A percentile compares a stretch with the other conserved stretches of the same genome.
Conservation (phyloP, 2,329 filamentous ascomycete species). For the Ilyonectria sp. region DNA sequence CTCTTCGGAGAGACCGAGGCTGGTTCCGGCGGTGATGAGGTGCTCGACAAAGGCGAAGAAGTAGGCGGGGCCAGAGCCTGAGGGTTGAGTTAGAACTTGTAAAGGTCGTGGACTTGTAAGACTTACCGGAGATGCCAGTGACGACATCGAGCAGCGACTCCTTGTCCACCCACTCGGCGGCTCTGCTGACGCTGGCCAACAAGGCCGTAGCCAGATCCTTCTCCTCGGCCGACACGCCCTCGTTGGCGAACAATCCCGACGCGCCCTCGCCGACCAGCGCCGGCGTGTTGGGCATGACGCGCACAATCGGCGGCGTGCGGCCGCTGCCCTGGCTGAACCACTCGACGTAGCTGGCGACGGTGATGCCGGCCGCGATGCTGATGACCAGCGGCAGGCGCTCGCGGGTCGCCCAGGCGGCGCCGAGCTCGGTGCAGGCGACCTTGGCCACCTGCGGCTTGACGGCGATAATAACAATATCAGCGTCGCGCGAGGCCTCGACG, state of each 20-base stretch:
- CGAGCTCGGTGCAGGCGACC: constrained; percentile 63
- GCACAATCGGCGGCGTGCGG: constrained; percentile 60
- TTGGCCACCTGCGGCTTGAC: constrained; percentile 68
- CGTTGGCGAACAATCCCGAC: constrained; percentile 62
- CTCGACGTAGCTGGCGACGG: constrained; percentile 58
- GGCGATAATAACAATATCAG: constrained; percentile 64
- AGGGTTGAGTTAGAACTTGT: neutral
- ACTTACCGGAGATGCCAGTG: constrained; percentile 64
- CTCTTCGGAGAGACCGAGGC: constrained; percentile 62
- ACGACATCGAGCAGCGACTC: constrained; percentile 67
- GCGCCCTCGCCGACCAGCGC: constrained; percentile 66
- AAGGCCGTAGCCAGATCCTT: constrained; percentile 59
- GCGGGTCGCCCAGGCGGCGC: constrained; percentile 54
- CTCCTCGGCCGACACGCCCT: constrained; percentile 59
- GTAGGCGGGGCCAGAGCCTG: constrained; percentile 67
- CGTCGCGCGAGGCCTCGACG: constrained; percentile 59
- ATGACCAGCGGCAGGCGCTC: constrained; percentile 60
- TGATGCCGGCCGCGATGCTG: constrained; percentile 66
- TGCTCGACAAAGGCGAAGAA: constrained; percentile 70
- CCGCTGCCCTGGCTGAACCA: constrained; percentile 59
- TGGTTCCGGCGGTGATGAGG: constrained; percentile 60
- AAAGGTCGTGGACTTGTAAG: neutral
- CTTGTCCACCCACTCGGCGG: constrained; percentile 64
- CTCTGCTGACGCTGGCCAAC: constrained; percentile 63
- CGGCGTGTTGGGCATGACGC: constrained; percentile 69